Evolutionary conservation across 202 grass and related monocot species (phyloP).

Genomic region (Musa balbisiana): DNA sequence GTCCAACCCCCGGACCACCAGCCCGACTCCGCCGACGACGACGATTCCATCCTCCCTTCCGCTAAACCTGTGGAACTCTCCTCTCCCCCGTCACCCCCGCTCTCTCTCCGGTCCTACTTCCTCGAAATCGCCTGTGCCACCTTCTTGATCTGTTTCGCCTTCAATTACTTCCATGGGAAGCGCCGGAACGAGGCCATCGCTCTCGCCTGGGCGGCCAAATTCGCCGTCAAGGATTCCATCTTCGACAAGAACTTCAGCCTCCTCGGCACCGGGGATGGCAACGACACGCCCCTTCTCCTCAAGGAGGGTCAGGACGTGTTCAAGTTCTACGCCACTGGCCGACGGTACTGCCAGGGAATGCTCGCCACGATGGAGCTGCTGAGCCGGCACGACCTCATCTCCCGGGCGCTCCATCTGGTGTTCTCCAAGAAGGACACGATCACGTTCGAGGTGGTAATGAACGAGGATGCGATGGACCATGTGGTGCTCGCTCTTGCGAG

Average conservation of each 20-base stretch:
- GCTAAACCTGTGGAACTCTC: constrained; percentile 3
- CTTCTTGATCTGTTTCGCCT: constrained; percentile 80
- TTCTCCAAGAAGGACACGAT: constrained; percentile 75
- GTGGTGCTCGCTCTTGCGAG: constrained; percentile 67
- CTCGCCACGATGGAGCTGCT: constrained; percentile 94
- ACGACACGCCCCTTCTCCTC: constrained; percentile 75
- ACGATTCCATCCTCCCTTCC: constrained; percentile 18
- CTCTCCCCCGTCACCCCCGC: not conserved
- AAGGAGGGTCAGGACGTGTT: constrained; percentile 94
- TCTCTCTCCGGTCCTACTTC: constrained; percentile 45
- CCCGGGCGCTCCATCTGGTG: constrained; percentile 50
- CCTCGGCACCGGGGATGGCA: constrained; percentile 69
- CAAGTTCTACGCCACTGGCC: constrained; percentile 90
- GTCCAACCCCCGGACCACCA: constrained; percentile 14
- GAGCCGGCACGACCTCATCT: constrained; percentile 66
- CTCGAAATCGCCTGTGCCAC: constrained; percentile 68
- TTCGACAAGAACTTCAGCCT: constrained; percentile 99
- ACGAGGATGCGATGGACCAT: constrained; percentile 87
- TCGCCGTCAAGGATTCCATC: constrained; percentile 70
- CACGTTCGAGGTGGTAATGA: constrained; percentile 90
- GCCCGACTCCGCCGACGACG: not conserved
- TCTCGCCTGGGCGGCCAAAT: constrained; percentile 77
- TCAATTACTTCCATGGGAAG: constrained; percentile 90
- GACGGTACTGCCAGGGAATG: constrained; percentile 87
- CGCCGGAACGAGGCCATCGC: constrained; percentile 76